These are phyloP conservation scores for Skeletonema grethae DNA, from an alignment of 108 stramenopile species.

Conservation along the genomic window DNA sequence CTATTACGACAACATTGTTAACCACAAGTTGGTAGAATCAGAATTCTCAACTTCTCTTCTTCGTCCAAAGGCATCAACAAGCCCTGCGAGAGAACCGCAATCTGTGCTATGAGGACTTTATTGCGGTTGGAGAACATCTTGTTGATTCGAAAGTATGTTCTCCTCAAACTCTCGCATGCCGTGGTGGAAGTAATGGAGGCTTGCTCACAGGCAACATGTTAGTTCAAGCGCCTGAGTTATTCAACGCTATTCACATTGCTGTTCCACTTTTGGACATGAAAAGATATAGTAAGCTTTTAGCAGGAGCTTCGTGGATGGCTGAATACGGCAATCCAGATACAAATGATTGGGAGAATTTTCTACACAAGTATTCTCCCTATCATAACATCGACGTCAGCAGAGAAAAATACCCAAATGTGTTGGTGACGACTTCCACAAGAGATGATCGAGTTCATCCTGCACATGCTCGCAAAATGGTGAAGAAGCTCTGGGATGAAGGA, in stretches of 20 bases:
- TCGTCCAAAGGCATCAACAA: slow-evolving; percentile 87
- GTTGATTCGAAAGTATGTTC: slow-evolving; percentile 72
- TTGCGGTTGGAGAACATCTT: slow-evolving; percentile 84
- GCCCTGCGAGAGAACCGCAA: slow-evolving; percentile 86
- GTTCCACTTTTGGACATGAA: slow-evolving; percentile 95
- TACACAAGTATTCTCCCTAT: slow-evolving; percentile 88
- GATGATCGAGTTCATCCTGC: slow-evolving; percentile 96
- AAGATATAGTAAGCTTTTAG: slow-evolving; percentile 34
- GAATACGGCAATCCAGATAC: slow-evolving; percentile 97
- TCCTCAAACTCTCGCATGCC: slow-evolving; percentile 83
- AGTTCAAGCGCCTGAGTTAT: slow-evolving; percentile 90
- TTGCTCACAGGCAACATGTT: slow-evolving; percentile 92
- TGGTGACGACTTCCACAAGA: slow-evolving; percentile 88
- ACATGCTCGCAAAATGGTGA: slow-evolving; percentile 93
- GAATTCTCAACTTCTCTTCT: too few relatives aligned
- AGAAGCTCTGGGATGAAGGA: slow-evolving; percentile 74
- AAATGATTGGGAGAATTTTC: slow-evolving; percentile 90
- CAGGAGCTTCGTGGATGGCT: slow-evolving; percentile 93
- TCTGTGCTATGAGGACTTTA: slow-evolving; percentile 96
- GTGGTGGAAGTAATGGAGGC: slow-evolving; percentile 98
- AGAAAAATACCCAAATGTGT: slow-evolving; percentile 70
- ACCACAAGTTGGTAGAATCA: too few relatives aligned
- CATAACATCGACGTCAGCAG: slow-evolving; percentile 77
- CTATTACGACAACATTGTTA: too few relatives aligned
- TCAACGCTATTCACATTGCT: slow-evolving; percentile 92